Evolutionary conservation across 371 early-diverging fungal genomes (phyloP).

Genomic region (Globomyces sp.): DNA sequence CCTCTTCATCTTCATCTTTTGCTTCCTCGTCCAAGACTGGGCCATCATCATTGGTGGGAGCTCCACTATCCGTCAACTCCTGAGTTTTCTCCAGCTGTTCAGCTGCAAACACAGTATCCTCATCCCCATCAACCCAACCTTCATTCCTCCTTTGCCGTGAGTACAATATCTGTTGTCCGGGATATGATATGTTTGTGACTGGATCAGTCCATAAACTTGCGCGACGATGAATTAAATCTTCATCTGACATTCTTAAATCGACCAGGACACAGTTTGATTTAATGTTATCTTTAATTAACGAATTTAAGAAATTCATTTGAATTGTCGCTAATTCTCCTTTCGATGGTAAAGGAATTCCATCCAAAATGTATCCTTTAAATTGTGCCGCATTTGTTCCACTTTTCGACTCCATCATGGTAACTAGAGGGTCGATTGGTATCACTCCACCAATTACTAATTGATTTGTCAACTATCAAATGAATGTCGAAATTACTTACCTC

Average conservation of each 20-base stretch:
- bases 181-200: slow-evolving; percentile 35
- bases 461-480: no score
- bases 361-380: slow-evolving; percentile 36
- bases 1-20: slow-evolving; percentile 13
- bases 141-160: slow-evolving; percentile 30
- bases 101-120: slow-evolving; percentile 23
- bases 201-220: slow-evolving; percentile 40
- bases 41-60: slow-evolving; percentile 15
- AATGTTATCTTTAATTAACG: slow-evolving; percentile 9
- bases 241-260: slow-evolving; percentile 32
- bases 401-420: slow-evolving; percentile 18
- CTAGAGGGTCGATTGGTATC: slow-evolving; percentile 27
- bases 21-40: slow-evolving; percentile 24
- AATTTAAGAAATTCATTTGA: slow-evolving; percentile 5
- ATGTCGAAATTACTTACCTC: no score
- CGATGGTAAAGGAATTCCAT: slow-evolving; percentile 35
- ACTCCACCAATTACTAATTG: no score
- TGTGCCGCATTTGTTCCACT: neutral
- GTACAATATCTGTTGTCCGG: slow-evolving; percentile 42
- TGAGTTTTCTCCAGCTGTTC: neutral
- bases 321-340: neutral
- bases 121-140: slow-evolving; percentile 31
- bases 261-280: slow-evolving; percentile 27
- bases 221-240: slow-evolving; percentile 33
- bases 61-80: no score